Base-by-base conservation (phyloP, 345 rosid species). In the Eucalyptus erythrocorys region DNA sequence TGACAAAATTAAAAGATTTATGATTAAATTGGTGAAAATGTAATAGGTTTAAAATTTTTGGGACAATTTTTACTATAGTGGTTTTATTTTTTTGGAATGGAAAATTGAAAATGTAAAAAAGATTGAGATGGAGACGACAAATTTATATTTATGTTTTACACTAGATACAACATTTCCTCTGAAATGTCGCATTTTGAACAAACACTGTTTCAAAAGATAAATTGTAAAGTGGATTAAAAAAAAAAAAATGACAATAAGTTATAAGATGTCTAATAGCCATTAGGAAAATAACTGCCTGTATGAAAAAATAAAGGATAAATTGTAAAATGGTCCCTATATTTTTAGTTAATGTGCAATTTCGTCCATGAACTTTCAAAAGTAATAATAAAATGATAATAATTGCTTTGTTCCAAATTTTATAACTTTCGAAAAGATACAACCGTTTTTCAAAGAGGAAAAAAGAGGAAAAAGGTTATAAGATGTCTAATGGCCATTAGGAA, bases 21-120 rank as follows among this genome's bases (percentile, higher is more conserved):
- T 0, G 30, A 55, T 1, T 55, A 22, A 55, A 55, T 24, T 55
- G 1, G 1, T 8, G 24, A 55, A 24, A 24, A 26, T 0, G 1
- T 5, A 0, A 2, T 55, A 24, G 30, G 13, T 24, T 55, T 4
- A 55, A 55, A 26, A 55, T 0, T 24, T 55, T 55, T 55, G 4
- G 12, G 6, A 55, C 3, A 22, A 55, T 55, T 55, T 55, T 24
- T 24, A 4, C 30, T 10, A 55, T 0, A 55, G 0, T 2, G 1
- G 3, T 24, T 24, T 13, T 22, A 55, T 55, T 55, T 55, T 53
- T 55, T 55, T 55, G 30, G 61, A 22, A 55, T 24, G 30, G 61
- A 24, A 55, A 55, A 55, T 55, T 0, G 3, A 55, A 55, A 55
- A 55, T 55, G 61, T 55, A 55, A 55, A 55, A 55, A 55, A 55